Conservation (phyloP, 225 moss, liverwort and hornwort species). For the Pseudisothecium myosuroides region DNA sequence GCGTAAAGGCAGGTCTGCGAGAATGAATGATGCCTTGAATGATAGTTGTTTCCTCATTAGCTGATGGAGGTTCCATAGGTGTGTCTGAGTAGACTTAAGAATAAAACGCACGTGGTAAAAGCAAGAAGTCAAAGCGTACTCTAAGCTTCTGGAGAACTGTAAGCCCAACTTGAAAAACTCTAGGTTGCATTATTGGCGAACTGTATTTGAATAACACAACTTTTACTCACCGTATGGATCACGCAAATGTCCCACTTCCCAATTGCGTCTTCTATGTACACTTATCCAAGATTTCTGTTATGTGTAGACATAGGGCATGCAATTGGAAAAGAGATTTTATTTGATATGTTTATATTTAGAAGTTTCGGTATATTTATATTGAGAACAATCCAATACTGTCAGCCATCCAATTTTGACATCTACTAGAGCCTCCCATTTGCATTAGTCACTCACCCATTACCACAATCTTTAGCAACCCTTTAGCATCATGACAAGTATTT, state of each 20-base stretch:
- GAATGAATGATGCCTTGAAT: neutral
- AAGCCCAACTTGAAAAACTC: no score
- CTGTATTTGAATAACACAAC: neutral
- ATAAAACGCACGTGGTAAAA: neutral
- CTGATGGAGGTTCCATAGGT: neutral
- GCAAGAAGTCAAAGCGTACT: neutral
- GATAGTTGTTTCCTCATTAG: neutral
- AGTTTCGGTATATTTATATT: neutral
- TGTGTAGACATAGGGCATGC: fast-evolving
- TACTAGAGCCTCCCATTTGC: fast-evolving
- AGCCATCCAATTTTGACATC: fast-evolving
- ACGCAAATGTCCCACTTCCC: neutral
- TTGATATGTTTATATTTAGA: fast-evolving
- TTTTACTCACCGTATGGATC: neutral
- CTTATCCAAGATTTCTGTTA: neutral
- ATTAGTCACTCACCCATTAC: fast-evolving
- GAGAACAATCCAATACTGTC: fast-evolving
- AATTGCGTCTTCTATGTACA: no score
- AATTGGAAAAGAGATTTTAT: neutral
- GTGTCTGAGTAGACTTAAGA: neutral
- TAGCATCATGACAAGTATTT: no score
- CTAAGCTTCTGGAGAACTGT: neutral
- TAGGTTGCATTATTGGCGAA: neutral
- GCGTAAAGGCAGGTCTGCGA: neutral
- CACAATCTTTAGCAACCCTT: no score